phyloP scores from a whole-genome alignment of 805 yeast genomes.

The Schwanniomyces yamadae region DNA sequence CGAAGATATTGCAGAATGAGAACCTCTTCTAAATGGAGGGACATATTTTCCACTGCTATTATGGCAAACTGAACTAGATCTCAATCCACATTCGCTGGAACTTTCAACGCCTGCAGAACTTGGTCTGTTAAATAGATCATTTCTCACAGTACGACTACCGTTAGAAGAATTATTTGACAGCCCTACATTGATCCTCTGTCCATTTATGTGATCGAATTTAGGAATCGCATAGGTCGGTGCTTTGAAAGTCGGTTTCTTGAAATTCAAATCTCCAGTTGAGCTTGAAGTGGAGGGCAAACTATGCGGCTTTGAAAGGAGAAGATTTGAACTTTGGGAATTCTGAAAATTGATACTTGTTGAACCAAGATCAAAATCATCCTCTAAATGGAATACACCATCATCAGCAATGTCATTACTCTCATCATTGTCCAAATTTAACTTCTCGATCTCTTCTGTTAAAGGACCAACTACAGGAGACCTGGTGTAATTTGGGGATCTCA shows the following conservation, averaged over 20 bases:
- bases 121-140: conserved; percentile 3
- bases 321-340: background rate
- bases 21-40: conserved; percentile 69
- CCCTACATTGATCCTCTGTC: background rate
- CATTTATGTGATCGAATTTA: background rate
- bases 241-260: conserved; percentile 16
- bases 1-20: conserved; percentile 20
- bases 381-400: conserved; percentile 43
- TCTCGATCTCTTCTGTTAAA: conserved; percentile 37
- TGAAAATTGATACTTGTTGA: background rate
- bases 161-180: background rate
- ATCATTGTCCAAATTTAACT: conserved; percentile 29
- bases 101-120: conserved; percentile 5
- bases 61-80: conserved; percentile 10
- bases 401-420: too few species aligned
- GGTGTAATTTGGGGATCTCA: conserved; percentile 35
- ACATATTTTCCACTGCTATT: conserved; percentile 55
- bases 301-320: background rate
- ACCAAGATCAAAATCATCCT: conserved; percentile 33
- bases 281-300: conserved; percentile 3
- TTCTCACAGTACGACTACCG: conserved; percentile 1
- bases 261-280: conserved; percentile 8
- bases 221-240: conserved; percentile 11
- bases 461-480: conserved; percentile 35
- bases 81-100: too few species aligned